Percentiles rank a stretch among this genome's conserved stretches.
Evolutionary conservation across 225 moss, liverwort and hornwort species (phyloP).

Genomic region (Antitrichia curtipendula): DNA sequence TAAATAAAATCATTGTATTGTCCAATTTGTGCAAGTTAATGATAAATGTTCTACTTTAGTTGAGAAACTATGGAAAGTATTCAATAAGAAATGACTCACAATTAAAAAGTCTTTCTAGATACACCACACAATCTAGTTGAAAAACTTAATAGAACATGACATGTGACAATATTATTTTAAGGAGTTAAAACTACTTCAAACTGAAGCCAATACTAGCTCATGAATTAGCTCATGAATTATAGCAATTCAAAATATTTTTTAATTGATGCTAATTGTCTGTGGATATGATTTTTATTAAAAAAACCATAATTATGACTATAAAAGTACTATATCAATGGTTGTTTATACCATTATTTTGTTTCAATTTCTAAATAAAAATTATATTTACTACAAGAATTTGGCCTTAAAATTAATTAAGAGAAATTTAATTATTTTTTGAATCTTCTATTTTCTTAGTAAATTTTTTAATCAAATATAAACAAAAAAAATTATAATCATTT

Average conservation of each 20-base stretch:
- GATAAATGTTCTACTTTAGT: neutral
- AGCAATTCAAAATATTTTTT: neutral
- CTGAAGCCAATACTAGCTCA: neutral
- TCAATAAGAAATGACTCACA: neutral
- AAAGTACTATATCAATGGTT: neutral
- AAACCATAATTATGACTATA: neutral
- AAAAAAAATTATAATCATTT: neutral
- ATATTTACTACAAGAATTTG: neutral
- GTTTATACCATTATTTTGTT: neutral
- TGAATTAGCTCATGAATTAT: neutral
- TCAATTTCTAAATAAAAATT: neutral
- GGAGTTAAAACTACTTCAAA: neutral
- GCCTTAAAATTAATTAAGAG: neutral
- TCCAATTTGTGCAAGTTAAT: neutral
- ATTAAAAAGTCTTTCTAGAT: neutral
- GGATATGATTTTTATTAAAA: neutral
- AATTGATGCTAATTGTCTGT: neutral
- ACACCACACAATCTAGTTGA: neutral
- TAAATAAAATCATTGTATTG: neutral
- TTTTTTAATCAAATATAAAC: too few relatives aligned
- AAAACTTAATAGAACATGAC: neutral
- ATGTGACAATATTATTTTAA: neutral
- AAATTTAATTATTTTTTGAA: neutral
- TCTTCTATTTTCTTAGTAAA: fast-evolving
- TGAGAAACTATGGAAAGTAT: neutral